Evolutionary conservation across 805 yeast species (phyloP), one percentile per base, ranked within the genome.

Genomic region (Ogataea trehalophila): DNA sequence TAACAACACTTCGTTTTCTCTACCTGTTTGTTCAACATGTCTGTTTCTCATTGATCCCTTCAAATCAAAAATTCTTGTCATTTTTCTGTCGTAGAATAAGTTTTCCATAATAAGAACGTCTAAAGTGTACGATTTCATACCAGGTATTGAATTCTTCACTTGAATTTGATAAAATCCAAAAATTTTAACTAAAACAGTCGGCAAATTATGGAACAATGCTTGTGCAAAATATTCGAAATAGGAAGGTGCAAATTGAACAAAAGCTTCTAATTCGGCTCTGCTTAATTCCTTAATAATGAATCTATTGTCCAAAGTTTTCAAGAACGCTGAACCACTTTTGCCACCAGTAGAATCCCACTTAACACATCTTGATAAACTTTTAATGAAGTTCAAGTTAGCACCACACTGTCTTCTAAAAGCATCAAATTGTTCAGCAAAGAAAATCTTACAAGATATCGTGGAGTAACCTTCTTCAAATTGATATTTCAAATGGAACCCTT

Each of bases 41-140:
- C 99, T 75, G 66, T 94, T 94, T 52, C 99, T 74, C 98, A 94
- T 94, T 0, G 98, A 91, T 0, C 99, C 99, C 65, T 94, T 94
- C 66, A 94, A 76, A 66, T 94, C 99, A 68, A 94, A 94, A 41
- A 92, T 90, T 53, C 97, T 71, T 14, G 88, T 75, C 48, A 91
- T 85, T 55, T 84, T 85, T 46, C 83, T 76, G 54, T 87, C 85
- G 65, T 90, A 92, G 61, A 94, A 94, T 48, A 94, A 69, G 62
- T 94, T 94, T 68, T 94, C 99, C 97, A 91, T 92, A 36, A 94
- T 91, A 51, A 95, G 74, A 22, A 92, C 86, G 65, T 94, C 96
- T 84, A 91, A 83, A 52, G 87, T 85, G 58, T 87, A 80, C 33
- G 83, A 79, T 51, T 83, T 87, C 5, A 64, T 51, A 2, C 90